phyloP scores from a whole-genome alignment of 176 grass and related monocot genomes.

The Oropetium thomaeum region DNA sequence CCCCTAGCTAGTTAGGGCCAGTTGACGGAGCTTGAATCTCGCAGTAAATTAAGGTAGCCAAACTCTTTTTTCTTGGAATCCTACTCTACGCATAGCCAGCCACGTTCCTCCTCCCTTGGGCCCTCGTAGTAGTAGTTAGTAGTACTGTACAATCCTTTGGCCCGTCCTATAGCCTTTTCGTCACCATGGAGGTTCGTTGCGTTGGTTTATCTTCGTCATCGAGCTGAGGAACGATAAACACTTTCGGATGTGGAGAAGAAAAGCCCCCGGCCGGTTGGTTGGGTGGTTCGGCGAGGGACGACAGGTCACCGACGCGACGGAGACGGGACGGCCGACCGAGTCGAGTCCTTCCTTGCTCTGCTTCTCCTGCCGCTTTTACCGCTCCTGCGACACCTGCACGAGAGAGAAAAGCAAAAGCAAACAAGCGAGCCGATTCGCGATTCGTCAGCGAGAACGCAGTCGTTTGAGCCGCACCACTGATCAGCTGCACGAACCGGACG shows the following conservation, averaged over 20 bases:
- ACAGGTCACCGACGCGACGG: background rate
- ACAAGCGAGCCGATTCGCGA: no score
- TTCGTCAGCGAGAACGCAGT: no score
- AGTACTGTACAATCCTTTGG: background rate
- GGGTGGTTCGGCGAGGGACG: background rate
- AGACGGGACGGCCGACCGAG: background rate
- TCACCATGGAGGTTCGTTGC: background rate
- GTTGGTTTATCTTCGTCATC: background rate
- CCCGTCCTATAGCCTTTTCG: background rate
- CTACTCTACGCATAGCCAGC: background rate
- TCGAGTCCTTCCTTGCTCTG: background rate
- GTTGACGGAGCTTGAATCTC: conserved; percentile 10
- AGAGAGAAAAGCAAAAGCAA: background rate
- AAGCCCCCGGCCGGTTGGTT: background rate
- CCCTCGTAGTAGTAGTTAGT: no score
- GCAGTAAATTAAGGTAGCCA: background rate
- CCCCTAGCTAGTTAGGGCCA: background rate
- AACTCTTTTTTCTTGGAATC: conserved; percentile 4
- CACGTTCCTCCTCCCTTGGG: conserved; percentile 13
- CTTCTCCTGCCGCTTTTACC: no score
- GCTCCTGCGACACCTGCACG: background rate
- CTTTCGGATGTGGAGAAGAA: background rate
- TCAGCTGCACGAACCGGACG: background rate
- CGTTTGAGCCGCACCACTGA: background rate
- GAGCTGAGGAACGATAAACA: background rate